These are phyloP conservation scores for Phytopythium oedochilum DNA, from an alignment of 352 stramenopile genomes.

Conservation along the genomic window DNA sequence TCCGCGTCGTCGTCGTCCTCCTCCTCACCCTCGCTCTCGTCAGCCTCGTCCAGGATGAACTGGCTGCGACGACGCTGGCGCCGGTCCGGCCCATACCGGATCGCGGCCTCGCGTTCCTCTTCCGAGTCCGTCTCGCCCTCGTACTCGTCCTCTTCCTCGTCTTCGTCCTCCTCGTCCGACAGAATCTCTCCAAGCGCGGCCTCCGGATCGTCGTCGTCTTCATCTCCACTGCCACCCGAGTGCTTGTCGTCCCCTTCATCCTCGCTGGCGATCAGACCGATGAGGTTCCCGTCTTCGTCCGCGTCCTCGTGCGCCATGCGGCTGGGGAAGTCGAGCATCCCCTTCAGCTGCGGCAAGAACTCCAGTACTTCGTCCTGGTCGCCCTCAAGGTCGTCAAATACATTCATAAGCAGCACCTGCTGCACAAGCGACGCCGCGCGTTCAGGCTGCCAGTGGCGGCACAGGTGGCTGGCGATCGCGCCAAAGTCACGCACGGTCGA, in stretches of 20 bases:
- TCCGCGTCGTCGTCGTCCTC: constrained; percentile 32
- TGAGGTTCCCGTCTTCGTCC: constrained; percentile 79
- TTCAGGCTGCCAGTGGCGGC: constrained; percentile 59
- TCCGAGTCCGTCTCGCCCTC: constrained; percentile 70
- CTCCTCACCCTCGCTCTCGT: constrained; percentile 64
- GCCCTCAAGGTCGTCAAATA: constrained; percentile 84
- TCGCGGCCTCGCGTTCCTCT: constrained; percentile 35
- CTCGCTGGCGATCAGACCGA: constrained; percentile 58
- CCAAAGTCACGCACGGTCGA: constrained; percentile 69
- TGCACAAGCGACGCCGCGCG: constrained; percentile 58
- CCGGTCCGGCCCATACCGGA: constrained; percentile 13
- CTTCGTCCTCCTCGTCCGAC: constrained; percentile 47
- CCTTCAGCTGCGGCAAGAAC: constrained; percentile 50
- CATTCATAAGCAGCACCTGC: constrained; percentile 58
- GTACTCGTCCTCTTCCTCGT: constrained; percentile 38
- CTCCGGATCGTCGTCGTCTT: constrained; percentile 17
- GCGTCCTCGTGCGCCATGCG: constrained; percentile 76
- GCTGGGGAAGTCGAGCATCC: constrained; percentile 72
- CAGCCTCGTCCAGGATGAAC: constrained; percentile 80
- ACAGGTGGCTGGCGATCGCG: constrained; percentile 51
- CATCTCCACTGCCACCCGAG: constrained; percentile 33
- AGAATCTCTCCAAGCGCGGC: constrained; percentile 17
- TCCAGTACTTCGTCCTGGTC: constrained; percentile 69
- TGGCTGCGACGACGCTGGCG: constrained; percentile 26
- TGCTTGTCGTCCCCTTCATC: constrained; percentile 52